These are phyloP conservation scores for Aspergillus novoparasiticus DNA, from an alignment of 2,329 filamentous ascomycete genomes.

Conservation along the genomic window DNA sequence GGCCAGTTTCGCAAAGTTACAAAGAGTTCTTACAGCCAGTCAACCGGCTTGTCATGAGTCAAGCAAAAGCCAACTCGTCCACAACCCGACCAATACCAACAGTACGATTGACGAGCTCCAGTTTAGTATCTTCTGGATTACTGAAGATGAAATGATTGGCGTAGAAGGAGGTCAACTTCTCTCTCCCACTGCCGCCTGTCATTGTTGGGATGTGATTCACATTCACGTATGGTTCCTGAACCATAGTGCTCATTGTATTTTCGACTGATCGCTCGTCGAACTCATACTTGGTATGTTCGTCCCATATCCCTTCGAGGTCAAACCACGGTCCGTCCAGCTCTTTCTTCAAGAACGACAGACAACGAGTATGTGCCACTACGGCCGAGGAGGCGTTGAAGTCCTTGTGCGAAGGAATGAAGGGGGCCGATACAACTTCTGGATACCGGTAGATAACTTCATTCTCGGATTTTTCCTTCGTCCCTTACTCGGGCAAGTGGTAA, in stretches of 20 bases:
- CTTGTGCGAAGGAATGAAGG: slow-evolving; percentile 51
- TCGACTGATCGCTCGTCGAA: slow-evolving; percentile 66
- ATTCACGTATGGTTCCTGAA: slow-evolving; percentile 74
- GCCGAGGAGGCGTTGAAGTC: slow-evolving; percentile 57
- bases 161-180: slow-evolving; percentile 65
- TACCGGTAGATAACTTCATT: slow-evolving; percentile 39
- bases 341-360: slow-evolving; percentile 64
- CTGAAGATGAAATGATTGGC: slow-evolving; percentile 70
- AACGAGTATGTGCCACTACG: slow-evolving; percentile 65
- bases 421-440: slow-evolving; percentile 41
- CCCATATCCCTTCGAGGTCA: slow-evolving; percentile 74
- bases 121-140: slow-evolving; percentile 65
- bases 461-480: too few relatives aligned
- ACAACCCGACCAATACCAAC: slow-evolving; percentile 67
- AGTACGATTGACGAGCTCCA: slow-evolving; percentile 70
- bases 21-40: slow-evolving; percentile 63
- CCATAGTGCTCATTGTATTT: slow-evolving; percentile 75
- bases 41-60: slow-evolving; percentile 62
- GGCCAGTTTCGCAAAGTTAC: not conserved
- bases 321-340: slow-evolving; percentile 65
- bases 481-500: too few relatives aligned
- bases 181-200: slow-evolving; percentile 68
- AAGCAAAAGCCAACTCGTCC: slow-evolving; percentile 67
- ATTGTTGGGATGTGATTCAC: slow-evolving; percentile 73
- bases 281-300: slow-evolving; percentile 71